Conservation (phyloP, 2,329 filamentous ascomycete species). For the Pestalotiopsis sp. region DNA sequence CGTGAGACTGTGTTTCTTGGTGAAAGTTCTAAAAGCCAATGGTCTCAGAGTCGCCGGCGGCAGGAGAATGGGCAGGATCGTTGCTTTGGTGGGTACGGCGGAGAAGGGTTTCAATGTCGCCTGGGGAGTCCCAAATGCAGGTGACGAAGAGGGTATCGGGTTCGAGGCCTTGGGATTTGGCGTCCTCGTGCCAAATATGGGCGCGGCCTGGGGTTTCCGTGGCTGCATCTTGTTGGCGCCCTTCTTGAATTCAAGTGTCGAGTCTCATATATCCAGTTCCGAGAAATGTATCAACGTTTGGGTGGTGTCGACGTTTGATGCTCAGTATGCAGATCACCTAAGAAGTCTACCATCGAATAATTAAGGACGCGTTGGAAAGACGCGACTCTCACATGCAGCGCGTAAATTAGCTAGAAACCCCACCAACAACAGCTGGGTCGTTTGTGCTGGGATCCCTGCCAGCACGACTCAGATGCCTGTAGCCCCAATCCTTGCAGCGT, state of each 20-base stretch:
- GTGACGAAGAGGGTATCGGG: slow-evolving; percentile 82
- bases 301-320: neutral
- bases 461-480: neutral
- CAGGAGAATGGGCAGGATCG: slow-evolving; percentile 84
- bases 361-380: slow-evolving; percentile 9
- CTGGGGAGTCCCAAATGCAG: slow-evolving; percentile 84
- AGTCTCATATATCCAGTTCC: neutral
- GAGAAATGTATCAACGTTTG: neutral
- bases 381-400: neutral
- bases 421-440: neutral
- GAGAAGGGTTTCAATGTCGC: slow-evolving; percentile 73
- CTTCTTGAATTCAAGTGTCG: neutral
- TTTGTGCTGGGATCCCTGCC: neutral
- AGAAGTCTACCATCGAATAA: neutral
- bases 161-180: slow-evolving; percentile 46
- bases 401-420: slow-evolving; percentile 11
- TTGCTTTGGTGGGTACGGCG: slow-evolving; percentile 53
- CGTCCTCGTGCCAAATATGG: slow-evolving; percentile 42
- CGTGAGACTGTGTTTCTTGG: slow-evolving; percentile 95
- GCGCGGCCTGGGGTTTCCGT: slow-evolving; percentile 31
- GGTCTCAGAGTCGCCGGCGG: slow-evolving; percentile 86
- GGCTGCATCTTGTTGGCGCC: slow-evolving; percentile 25
- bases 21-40: slow-evolving; percentile 92
- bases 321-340: neutral
- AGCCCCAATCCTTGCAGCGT: neutral